Conservation (phyloP, 257 asterid genomes). For the Galeopsis tetrahit region DNA sequence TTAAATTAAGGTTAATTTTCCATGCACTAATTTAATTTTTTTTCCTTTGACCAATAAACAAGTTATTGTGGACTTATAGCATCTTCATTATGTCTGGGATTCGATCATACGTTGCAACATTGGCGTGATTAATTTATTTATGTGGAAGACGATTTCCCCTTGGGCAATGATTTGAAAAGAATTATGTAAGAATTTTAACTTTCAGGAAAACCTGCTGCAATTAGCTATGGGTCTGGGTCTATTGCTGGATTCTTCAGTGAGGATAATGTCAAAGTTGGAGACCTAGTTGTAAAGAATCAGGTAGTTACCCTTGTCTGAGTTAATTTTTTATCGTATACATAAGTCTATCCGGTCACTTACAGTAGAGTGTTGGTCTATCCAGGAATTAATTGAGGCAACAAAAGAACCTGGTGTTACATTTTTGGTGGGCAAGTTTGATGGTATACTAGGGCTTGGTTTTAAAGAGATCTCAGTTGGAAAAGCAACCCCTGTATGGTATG, state of each 20-base stretch:
- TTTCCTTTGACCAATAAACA: not conserved
- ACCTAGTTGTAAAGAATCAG: conserved; percentile 77
- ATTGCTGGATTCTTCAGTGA: conserved; percentile 91
- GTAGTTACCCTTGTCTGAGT: conserved; percentile 35
- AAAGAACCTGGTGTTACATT: conserved; percentile 87
- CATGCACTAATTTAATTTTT: not conserved
- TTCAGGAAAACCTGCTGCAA: conserved; percentile 86
- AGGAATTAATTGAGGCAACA: conserved; percentile 95
- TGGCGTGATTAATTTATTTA: not conserved
- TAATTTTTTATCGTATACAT: not conserved
- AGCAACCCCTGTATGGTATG: conserved; percentile 84
- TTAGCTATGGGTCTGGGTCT: conserved; percentile 93
- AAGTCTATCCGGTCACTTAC: conserved; percentile 23
- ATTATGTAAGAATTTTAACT: not conserved
- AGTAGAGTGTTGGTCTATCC: conserved; percentile 21
- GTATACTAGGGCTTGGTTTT: conserved; percentile 94
- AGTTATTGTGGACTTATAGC: conserved; percentile 4
- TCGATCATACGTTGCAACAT: not conserved
- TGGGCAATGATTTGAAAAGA: not conserved
- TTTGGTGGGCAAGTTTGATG: conserved; percentile 96
- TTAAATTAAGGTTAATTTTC: not conserved
- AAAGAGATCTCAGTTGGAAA: conserved; percentile 93
- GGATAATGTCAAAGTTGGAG: conserved; percentile 82
- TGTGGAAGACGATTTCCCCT: not conserved
- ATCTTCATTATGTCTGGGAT: not conserved